These are phyloP conservation scores for Cercospora zeina DNA, from an alignment of 2,329 filamentous ascomycete species.

Conservation along the genomic window DNA sequence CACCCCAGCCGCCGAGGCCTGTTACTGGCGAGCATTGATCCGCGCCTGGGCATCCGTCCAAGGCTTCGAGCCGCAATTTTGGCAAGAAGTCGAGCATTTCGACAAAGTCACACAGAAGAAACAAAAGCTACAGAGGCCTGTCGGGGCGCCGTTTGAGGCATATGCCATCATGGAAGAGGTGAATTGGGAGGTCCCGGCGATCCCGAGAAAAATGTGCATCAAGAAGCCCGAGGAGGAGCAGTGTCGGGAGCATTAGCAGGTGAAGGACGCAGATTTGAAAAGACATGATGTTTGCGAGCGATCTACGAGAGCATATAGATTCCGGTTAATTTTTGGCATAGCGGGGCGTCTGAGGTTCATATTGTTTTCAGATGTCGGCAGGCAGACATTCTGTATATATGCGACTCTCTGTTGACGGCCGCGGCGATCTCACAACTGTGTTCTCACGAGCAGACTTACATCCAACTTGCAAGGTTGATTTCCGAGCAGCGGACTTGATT, in stretches of 20 bases:
- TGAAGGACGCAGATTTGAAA: neutral
- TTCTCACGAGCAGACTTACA: too few relatives aligned
- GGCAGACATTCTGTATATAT: neutral
- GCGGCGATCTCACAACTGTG: neutral
- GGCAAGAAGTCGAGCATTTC: slow-evolving; percentile 28
- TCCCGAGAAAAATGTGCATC: slow-evolving; percentile 20
- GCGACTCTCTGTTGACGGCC: neutral
- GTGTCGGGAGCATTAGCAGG: slow-evolving; percentile 11
- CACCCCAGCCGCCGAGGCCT: slow-evolving; percentile 36
- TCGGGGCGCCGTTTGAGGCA: slow-evolving; percentile 36
- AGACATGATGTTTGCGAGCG: neutral
- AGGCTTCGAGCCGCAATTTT: slow-evolving; percentile 32
- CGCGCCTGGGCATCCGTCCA: slow-evolving; percentile 50
- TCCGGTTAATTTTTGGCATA: slow-evolving; percentile 2
- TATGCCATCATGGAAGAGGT: slow-evolving; percentile 39
- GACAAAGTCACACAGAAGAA: slow-evolving; percentile 26
- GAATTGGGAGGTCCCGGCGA: slow-evolving; percentile 36
- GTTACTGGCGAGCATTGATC: slow-evolving; percentile 39
- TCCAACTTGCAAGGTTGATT: neutral
- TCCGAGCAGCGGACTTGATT: neutral
- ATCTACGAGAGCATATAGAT: neutral
- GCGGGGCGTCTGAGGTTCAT: neutral
- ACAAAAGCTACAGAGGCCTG: slow-evolving; percentile 28
- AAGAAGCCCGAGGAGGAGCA: slow-evolving; percentile 11
- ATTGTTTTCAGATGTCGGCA: neutral